Conservation (phyloP, 768 basidiomycete genomes). For the Astraeus odoratus region DNA sequence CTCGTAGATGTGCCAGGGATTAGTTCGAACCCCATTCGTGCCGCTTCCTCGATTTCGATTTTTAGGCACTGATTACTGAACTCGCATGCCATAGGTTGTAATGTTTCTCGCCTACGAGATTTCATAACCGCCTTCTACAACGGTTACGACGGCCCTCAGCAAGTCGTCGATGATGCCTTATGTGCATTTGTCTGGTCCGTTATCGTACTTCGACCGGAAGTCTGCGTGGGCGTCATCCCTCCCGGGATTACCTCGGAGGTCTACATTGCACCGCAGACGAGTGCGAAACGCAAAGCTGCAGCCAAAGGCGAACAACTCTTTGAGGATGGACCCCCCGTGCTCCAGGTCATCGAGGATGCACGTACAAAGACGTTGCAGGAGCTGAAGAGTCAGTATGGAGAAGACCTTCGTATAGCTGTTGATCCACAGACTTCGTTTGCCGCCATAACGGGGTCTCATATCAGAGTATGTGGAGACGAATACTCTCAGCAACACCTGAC, state of each 20-base stretch:
- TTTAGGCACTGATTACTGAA: constrained; percentile 12
- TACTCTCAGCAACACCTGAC: constrained; percentile 2
- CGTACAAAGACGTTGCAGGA: constrained; percentile 48
- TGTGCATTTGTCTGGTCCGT: constrained; percentile 79
- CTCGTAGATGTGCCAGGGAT: too few species aligned
- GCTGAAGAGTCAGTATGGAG: constrained; percentile 51
- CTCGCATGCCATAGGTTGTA: constrained; percentile 48
- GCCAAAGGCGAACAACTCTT: constrained; percentile 44
- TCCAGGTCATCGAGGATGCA: constrained; percentile 52
- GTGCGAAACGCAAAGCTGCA: constrained; percentile 58
- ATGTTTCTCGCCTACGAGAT: constrained; percentile 61
- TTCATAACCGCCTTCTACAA: constrained; percentile 65
- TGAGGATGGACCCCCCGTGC: constrained; percentile 36
- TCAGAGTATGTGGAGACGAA: constrained; percentile 46
- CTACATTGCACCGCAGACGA: constrained; percentile 70
- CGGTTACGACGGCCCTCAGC: constrained; percentile 30
- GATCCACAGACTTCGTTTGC: constrained; percentile 68
- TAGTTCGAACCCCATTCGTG: constrained; percentile 40
- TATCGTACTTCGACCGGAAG: constrained; percentile 65
- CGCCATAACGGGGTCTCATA: constrained; percentile 82
- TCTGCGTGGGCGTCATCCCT: constrained; percentile 68
- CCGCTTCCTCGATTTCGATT: constrained; percentile 16
- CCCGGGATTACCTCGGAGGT: constrained; percentile 56
- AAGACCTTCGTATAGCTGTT: constrained; percentile 63
- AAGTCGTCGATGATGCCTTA: constrained; percentile 69